These are phyloP conservation scores for Saccharomyces hybrid DNA, from an alignment of 1,139 yeast genomes.

Conservation along the genomic window DNA sequence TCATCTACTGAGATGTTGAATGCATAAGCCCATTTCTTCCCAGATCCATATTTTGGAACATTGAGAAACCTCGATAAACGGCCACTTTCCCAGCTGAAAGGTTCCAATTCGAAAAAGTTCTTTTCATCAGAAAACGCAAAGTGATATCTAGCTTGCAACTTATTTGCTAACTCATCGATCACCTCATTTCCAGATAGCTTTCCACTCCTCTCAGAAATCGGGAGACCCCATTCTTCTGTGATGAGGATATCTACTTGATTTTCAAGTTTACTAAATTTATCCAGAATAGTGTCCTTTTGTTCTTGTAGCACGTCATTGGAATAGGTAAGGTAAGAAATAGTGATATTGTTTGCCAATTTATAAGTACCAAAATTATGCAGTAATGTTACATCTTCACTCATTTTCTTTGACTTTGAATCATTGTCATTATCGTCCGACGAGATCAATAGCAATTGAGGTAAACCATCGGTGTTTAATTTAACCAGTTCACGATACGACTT, in stretches of 20 bases:
- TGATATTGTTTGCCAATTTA: slow-evolving; percentile 40
- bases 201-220: slow-evolving; percentile 38
- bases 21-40: slow-evolving; percentile 67
- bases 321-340: slow-evolving; percentile 41
- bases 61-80: slow-evolving; percentile 55
- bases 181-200: slow-evolving; percentile 27
- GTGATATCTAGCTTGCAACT: slow-evolving; percentile 54
- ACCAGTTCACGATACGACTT: slow-evolving; percentile 27
- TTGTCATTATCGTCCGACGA: slow-evolving; percentile 1
- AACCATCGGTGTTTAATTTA: slow-evolving; percentile 12
- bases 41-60: slow-evolving; percentile 49
- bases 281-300: slow-evolving; percentile 16
- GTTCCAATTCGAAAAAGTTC: slow-evolving; percentile 47
- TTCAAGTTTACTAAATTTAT: slow-evolving; percentile 14
- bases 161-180: slow-evolving; percentile 43
- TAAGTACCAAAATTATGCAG: slow-evolving; percentile 36
- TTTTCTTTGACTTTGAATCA: background rate
- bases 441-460: slow-evolving; percentile 33
- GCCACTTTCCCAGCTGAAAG: slow-evolving; percentile 47
- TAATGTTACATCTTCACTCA: slow-evolving; percentile 18
- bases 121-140: slow-evolving; percentile 49
- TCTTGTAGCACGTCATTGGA: slow-evolving; percentile 21
- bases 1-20: slow-evolving; percentile 38
- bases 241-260: slow-evolving; percentile 46
- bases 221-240: slow-evolving; percentile 56